phyloP scores from a whole-genome alignment of 495 filamentous ascomycete species.

The Chaetomium fimeti region DNA sequence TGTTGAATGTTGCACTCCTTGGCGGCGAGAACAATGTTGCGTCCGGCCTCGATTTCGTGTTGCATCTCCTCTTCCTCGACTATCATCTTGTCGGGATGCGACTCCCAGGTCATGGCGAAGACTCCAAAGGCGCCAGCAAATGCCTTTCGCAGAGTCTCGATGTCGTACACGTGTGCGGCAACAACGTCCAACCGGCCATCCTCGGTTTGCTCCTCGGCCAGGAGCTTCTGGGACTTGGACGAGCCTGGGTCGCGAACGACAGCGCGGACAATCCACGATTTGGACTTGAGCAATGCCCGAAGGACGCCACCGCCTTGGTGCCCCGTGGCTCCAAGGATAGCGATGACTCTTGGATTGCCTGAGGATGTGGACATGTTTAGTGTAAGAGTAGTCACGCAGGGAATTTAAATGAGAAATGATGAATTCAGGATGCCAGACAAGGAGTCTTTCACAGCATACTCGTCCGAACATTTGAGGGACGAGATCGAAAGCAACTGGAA shows the following conservation, averaged over 20 bases:
- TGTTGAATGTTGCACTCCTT: constrained; percentile 10
- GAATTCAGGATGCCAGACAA: neutral
- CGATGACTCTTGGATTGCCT: constrained; percentile 8
- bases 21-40: constrained; percentile 8
- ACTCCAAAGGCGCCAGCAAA: constrained; percentile 7
- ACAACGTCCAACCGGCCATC: constrained; percentile 5
- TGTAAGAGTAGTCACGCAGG: neutral
- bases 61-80: constrained; percentile 3
- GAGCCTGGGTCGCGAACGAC: constrained; percentile 2
- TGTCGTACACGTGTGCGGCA: constrained; percentile 5
- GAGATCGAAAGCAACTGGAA: neutral
- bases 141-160: constrained; percentile 6
- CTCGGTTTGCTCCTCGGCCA: constrained; percentile 3
- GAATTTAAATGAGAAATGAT: neutral
- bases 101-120: constrained; percentile 4
- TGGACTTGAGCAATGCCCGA: constrained; percentile 8
- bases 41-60: constrained; percentile 3
- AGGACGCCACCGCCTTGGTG: constrained; percentile 4
- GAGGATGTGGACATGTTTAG: constrained; percentile 1
- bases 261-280: constrained; percentile 9
- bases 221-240: constrained; percentile 8
- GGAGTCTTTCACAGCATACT: neutral
- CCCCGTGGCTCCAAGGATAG: constrained; percentile 2
- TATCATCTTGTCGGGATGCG: constrained; percentile 2
- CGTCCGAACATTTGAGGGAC: neutral